phyloP scores from a whole-genome alignment of 164 flowering plant species.

The Pachysandra terminalis region DNA sequence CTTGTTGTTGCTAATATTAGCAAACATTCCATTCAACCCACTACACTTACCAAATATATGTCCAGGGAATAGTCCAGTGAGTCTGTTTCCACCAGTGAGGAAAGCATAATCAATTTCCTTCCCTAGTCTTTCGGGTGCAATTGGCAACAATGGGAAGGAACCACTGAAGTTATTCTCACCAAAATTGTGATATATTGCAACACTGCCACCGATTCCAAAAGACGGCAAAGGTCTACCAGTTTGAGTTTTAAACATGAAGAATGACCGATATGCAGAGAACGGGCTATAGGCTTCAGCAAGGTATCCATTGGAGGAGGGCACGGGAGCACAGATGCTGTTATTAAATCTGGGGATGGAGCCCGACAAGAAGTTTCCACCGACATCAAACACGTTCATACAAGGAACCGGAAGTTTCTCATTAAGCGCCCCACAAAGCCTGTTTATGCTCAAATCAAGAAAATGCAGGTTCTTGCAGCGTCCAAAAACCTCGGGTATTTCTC shows the following conservation, averaged over 20 bases:
- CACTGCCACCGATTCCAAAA: constrained; percentile 22
- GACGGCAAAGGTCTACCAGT: constrained; percentile 23
- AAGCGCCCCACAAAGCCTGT: constrained; percentile 53
- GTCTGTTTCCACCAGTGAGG: constrained; percentile 22
- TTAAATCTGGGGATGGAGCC: constrained; percentile 61
- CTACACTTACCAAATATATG: constrained; percentile 10
- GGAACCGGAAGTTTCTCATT: constrained; percentile 48
- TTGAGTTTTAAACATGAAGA: constrained; percentile 32
- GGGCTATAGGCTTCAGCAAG: constrained; percentile 10
- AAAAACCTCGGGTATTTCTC: constrained; percentile 43
- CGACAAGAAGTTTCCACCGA: constrained; percentile 51
- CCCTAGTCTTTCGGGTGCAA: constrained; percentile 11
- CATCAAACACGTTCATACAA: constrained; percentile 72
- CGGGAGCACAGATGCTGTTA: constrained; percentile 28
- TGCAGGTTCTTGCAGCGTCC: constrained; percentile 50
- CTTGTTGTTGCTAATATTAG: constrained; percentile 22
- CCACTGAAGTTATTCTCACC: constrained; percentile 24
- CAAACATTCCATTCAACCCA: constrained; percentile 19
- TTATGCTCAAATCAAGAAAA: constrained; percentile 62
- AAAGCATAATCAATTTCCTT: constrained; percentile 19
- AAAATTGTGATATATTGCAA: constrained; percentile 24
- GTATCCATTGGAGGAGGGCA: constrained; percentile 16
- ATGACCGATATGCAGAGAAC: constrained; percentile 43
- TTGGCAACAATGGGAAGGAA: constrained; percentile 11
- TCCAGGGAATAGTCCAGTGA: constrained; percentile 21